Evolutionary conservation across 2,329 filamentous ascomycete species (phyloP).

Genomic region (Cercospora sesami): DNA sequence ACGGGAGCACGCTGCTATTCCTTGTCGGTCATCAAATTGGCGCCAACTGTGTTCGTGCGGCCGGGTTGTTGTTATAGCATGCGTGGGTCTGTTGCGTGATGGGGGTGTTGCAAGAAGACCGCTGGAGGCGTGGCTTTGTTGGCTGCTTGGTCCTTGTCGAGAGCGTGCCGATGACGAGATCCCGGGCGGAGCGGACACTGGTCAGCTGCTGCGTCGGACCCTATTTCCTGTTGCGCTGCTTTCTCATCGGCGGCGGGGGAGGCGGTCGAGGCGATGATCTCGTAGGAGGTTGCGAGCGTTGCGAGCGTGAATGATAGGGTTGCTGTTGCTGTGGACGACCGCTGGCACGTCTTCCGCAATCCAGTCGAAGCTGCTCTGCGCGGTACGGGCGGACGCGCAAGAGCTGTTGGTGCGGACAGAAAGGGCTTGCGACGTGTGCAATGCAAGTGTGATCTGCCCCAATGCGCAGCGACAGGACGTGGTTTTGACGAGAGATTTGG

Average conservation of each 20-base stretch:
- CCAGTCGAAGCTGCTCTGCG: not conserved
- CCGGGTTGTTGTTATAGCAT: slow-evolving; percentile 5
- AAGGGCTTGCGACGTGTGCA: not conserved
- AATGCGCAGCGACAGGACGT: not conserved
- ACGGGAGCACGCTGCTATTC: slow-evolving; percentile 18
- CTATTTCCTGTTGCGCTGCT: slow-evolving; percentile 21
- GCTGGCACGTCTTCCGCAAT: not conserved
- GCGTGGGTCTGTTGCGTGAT: not conserved
- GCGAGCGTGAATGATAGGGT: not conserved
- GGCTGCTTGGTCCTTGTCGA: slow-evolving; percentile 6
- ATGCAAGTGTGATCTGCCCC: not conserved
- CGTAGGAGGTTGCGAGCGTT: slow-evolving; percentile 3
- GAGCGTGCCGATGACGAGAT: slow-evolving; percentile 24
- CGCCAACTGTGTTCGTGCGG: slow-evolving; percentile 11
- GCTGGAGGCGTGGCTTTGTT: slow-evolving; percentile 14
- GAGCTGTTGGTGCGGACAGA: not conserved
- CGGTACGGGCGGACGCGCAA: not conserved
- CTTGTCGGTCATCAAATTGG: slow-evolving; percentile 24
- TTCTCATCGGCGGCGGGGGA: slow-evolving; percentile 22
- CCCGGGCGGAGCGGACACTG: slow-evolving; percentile 22
- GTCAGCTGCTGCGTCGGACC: no score
- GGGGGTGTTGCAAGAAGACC: slow-evolving; percentile 5
- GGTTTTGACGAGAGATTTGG: not conserved
- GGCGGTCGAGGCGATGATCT: not conserved
- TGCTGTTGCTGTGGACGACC: not conserved